Conservation (phyloP, 2,329 filamentous ascomycete species). For the Colletotrichum sp. region DNA sequence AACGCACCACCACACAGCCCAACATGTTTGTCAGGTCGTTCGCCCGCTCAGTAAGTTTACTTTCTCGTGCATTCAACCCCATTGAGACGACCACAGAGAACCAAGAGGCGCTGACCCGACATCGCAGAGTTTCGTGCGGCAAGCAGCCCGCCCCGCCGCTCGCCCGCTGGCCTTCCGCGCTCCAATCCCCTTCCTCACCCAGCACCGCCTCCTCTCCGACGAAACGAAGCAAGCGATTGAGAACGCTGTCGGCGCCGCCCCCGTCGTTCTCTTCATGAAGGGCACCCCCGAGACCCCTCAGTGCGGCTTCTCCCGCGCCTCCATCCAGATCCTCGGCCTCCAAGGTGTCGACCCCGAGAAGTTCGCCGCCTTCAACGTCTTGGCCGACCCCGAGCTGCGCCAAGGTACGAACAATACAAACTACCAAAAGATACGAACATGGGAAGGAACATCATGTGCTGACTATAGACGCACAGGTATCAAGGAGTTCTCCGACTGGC, state of each 20-base stretch:
- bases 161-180: conserved; percentile 24
- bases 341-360: conserved; percentile 95
- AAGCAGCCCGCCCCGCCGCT: conserved; percentile 39
- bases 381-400: conserved; percentile 88
- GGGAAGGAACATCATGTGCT: background rate
- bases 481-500: conserved; percentile 99
- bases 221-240: conserved; percentile 85
- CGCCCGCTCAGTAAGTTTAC: conserved; percentile 2
- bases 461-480: conserved; percentile 65
- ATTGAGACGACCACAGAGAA: no score
- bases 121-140: conserved; percentile 40
- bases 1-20: background rate
- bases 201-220: conserved; percentile 76
- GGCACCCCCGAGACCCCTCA: conserved; percentile 95
- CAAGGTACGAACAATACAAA: conserved; percentile 61
- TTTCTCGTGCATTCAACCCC: fast-evolving
- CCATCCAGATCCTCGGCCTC: conserved; percentile 91
- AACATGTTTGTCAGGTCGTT: conserved; percentile 14
- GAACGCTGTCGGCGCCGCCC: conserved; percentile 84
- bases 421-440: background rate
- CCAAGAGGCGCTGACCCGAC: background rate
- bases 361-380: conserved; percentile 97
- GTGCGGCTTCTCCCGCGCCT: conserved; percentile 94
- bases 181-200: conserved; percentile 27
- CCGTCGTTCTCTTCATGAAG: conserved; percentile 99